Base-by-base conservation (phyloP, 2,329 filamentous ascomycete species). In the Coleophoma cylindrospora region DNA sequence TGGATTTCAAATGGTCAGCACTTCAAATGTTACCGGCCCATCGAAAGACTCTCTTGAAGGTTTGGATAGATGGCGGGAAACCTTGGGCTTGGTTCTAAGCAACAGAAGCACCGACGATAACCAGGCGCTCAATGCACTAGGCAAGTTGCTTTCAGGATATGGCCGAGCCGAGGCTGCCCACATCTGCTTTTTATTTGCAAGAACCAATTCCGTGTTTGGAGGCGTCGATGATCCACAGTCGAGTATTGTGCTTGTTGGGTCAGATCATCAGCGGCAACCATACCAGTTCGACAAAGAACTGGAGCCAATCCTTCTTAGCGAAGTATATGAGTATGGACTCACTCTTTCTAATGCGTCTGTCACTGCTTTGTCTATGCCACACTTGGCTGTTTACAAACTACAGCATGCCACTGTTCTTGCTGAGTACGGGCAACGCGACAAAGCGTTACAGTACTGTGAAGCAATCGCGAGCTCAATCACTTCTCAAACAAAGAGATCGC, bases 61-160 rank as follows among this genome's bases (percentile, higher is more conserved):
- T 4, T 74, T 99, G 17, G 89, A 97, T 61, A 91, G 91, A 66
- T 99, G 94, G 94, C 84, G 84, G 40, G 94, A 99, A 68, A 96
- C 94, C 0, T 72, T 97, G 37, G 82, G 86, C 2, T 74, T 99
- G 52, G 81, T 97, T 22, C 70, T 96, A 40, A 92, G 88, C 69
- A 99, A 99, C 68, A 84, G 94, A 53, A 96, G 87, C 54, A 70
- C 79, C 2, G 86, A 89, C 27, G 94, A 99, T 67, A 77, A 80
- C 10, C 81, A 84, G 51, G 91, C 91, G 6, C 71, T 99, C 27
- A 76, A 87, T 49, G 83, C 90, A 1, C 77, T 99, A 27, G 92
- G 92, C 13, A 87, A 83, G 54, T 75, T 99, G 11, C 74, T 99
- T 14, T 81, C 86, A 12, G 83, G 87, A 41, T 99, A 99, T 66